Base-by-base conservation (phyloP, 305 asterid genomes). In the Solanum aculeatissimum region DNA sequence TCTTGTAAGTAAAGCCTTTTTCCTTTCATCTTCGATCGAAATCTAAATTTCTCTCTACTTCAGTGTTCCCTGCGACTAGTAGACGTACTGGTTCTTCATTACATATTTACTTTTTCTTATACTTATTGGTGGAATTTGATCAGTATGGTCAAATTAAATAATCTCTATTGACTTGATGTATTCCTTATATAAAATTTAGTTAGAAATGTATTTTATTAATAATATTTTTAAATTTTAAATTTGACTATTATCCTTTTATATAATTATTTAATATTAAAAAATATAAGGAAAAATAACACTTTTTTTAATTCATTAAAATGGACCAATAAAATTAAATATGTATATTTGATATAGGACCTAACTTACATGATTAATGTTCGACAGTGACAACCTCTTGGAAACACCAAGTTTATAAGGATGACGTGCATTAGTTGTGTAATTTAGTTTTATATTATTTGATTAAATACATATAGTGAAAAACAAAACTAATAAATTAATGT, bases 261-360 rank as follows among this genome's bases (percentile, higher is more conserved):
- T 16, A 15, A 9, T 53, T 16, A 47, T 47, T 47, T 47, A 53
- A 4, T 53, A 19, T 15, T 53, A 53, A 15, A 15, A 9, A 16
- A 0, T 53, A 15, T 2, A n/a, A 2, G 5, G 1, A 15, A 51
- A 51, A 53, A 2, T 15, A 15, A 6, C n/a, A n/a, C n/a, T n/a
- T 32, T 19, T 16, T 15, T 0, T 53, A 16, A 53, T 53, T 53
- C 16, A 15, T 15, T 15, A 45, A 51, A 51, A 6, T 16, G 16
- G 15, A 51, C 15, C 14, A 51, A 8, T 5, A 51, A 13, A 15
- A 51, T 51, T 6, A 53, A 16, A 6, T 53, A 0, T 53, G 2
- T 1, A 0, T 1, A 15, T 51, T 5, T 15, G 5, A 51, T 6
- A 51, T 5, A 51, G 8, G 16, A 23, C 29, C 7, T 21, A 60